Conservation (phyloP, 495 filamentous ascomycete species). For the Stereocaulon alpinum region DNA sequence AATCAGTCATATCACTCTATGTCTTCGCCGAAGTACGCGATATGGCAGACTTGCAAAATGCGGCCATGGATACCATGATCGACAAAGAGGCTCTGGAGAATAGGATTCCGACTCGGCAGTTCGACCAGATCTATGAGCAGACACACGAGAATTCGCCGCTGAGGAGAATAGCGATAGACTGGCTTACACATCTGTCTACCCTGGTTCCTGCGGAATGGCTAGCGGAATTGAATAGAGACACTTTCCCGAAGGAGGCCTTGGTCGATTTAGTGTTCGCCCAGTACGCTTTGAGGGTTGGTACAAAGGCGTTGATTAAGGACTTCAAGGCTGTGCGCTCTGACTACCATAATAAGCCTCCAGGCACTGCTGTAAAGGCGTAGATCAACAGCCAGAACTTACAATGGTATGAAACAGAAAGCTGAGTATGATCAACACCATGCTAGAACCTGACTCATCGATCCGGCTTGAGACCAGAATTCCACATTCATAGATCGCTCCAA, state of each 20-base stretch:
- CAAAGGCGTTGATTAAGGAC: neutral
- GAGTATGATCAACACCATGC: too few species aligned
- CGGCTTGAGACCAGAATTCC: too few species aligned
- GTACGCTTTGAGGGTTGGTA: neutral
- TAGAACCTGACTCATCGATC: too few species aligned
- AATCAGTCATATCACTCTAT: neutral
- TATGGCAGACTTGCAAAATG: neutral
- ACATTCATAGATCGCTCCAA: too few species aligned
- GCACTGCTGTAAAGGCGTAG: too few species aligned
- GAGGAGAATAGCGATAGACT: neutral
- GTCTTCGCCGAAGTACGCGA: neutral
- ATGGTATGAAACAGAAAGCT: too few species aligned
- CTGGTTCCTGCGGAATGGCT: neutral
- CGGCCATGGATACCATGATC: conserved; percentile 5
- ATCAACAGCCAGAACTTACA: too few species aligned
- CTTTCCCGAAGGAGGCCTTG: neutral
- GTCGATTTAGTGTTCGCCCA: neutral
- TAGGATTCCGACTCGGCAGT: neutral
- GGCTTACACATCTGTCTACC: too few species aligned
- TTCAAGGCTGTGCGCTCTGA: neutral
- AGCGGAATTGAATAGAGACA: neutral
- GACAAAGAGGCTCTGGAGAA: neutral
- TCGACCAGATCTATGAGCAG: neutral
- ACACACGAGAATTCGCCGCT: neutral
- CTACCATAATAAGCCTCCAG: neutral